These are phyloP conservation scores for Urostyla sp. DNA, from an alignment of 73 alveolate genomes.

Conservation along the genomic window DNA sequence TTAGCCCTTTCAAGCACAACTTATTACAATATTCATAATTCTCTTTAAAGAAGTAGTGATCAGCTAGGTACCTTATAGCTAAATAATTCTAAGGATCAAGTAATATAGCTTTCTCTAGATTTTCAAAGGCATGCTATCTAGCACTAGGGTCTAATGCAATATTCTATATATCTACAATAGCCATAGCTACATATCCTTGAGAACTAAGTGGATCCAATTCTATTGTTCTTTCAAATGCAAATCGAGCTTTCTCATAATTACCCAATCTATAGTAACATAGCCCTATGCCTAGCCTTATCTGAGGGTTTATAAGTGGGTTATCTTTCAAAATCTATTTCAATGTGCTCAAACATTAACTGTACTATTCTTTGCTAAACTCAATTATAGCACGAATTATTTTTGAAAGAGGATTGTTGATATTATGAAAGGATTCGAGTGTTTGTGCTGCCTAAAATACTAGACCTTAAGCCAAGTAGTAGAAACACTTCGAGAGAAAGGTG, in stretches of 20 bases:
- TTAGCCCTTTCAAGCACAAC: conserved; percentile 12
- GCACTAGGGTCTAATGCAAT: neutral
- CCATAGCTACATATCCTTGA: conserved; percentile 57
- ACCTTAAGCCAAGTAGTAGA: conserved; percentile 17
- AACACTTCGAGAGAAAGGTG: conserved; percentile 18
- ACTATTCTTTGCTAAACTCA: conserved; percentile 29
- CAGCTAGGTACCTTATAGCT: conserved; percentile 59
- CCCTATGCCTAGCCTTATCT: conserved; percentile 28
- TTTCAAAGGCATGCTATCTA: neutral
- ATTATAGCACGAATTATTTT: conserved; percentile 4
- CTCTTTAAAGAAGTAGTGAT: conserved; percentile 60
- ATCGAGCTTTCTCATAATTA: conserved; percentile 57
- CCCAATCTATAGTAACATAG: conserved; percentile 68
- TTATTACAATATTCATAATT: neutral
- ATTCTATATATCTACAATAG: conserved; percentile 46
- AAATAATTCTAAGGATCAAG: conserved; percentile 56
- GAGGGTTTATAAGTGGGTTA: conserved; percentile 16
- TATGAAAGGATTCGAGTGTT: conserved; percentile 10
- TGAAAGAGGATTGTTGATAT: conserved; percentile 15
- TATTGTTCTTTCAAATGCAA: conserved; percentile 61
- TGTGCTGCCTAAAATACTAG: neutral
- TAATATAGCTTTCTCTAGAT: conserved; percentile 47
- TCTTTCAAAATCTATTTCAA: neutral
- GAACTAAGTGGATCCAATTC: conserved; percentile 57
- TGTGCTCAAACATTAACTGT: neutral